phyloP scores from a whole-genome alignment of 768 basidiomycete genomes.

The Suillus paluster region DNA sequence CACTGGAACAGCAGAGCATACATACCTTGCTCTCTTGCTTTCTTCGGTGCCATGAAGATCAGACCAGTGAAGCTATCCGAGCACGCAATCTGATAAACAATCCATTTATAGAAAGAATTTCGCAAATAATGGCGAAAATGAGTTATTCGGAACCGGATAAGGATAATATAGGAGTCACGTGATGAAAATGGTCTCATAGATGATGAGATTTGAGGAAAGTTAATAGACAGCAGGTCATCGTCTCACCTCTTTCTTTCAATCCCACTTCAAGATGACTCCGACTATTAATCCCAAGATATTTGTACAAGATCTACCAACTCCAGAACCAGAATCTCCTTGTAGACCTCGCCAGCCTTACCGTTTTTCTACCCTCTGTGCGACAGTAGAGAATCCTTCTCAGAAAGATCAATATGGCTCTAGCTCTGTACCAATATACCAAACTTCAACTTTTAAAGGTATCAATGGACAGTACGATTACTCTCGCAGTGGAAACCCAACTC shows the following conservation, averaged over 20 bases:
- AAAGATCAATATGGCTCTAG: constrained; percentile 97
- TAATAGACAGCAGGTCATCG: neutral
- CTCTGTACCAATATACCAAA: constrained; percentile 97
- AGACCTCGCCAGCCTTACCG: constrained; percentile 73
- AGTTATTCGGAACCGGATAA: neutral
- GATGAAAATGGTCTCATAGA: constrained; percentile 9
- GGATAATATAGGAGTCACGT: constrained; percentile 1
- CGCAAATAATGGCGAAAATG: neutral
- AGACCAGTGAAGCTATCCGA: neutral
- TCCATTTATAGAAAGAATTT: neutral
- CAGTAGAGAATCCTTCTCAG: constrained; percentile 87
- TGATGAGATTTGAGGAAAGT: neutral
- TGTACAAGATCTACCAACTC: constrained; percentile 70
- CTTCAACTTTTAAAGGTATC: constrained; percentile 96
- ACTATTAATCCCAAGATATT: constrained; percentile 12
- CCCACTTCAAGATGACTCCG: constrained; percentile 15
- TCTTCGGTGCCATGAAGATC: constrained; percentile 50
- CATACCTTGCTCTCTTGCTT: constrained; percentile 54
- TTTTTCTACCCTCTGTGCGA: constrained; percentile 91
- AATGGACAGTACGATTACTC: constrained; percentile 91
- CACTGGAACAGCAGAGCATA: neutral
- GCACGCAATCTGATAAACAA: constrained; percentile 7
- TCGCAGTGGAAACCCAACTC: constrained; percentile 94
- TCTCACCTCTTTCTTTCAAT: neutral
- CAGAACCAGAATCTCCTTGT: constrained; percentile 79